Base-by-base conservation (phyloP, 306 rosid genomes). In the Cyclanthera cordifolia region DNA sequence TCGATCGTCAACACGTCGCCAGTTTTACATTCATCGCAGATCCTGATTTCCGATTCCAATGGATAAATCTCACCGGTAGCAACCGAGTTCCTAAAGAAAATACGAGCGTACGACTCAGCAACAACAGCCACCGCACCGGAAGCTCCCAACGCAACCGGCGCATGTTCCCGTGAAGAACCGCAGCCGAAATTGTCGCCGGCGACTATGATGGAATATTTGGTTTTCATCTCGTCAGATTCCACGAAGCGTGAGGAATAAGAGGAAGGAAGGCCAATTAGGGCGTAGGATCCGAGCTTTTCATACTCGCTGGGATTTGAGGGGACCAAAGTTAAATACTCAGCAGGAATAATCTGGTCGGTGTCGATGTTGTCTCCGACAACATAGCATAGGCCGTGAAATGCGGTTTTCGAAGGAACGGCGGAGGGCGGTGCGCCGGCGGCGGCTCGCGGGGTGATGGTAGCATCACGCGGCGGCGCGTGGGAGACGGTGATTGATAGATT, bases 91-190 rank as follows among this genome's bases (percentile, higher is more conserved):
- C 98, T 58, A 73, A 93, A 93, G 76, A 93, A 93, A 69, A 93
- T 89, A 17, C 99, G 74, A 1, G 99, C 96, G 28, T 89, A 93
- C 0, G 98, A 89, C 72, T 93, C 95, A 8, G 90, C 93, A 50
- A 93, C 94, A 43, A 93, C 98, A 1, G 91, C 96, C 37, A 84
- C 70, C 2, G 70, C 86, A 0, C 96, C 98, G 2, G 96, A 80
- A 1, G 98, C 95, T 14, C 98, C 98, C 0, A 93, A 85, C 0
- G 99, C 94, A 32, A 93, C 99, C 28, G 99, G 99, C 7, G 95
- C 96, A 75, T 93, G 99, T 78, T 93, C 99, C 3, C 99, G 85
- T 2, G 99, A 93, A 6, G 99, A 93, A 24, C 99, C 99, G 68
- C 96, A 93, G 11, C 99, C 99, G 60, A 93, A 93, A 84, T 93